phyloP scores from a whole-genome alignment of 2,329 filamentous ascomycete species.

The Fusarium devonianum region DNA sequence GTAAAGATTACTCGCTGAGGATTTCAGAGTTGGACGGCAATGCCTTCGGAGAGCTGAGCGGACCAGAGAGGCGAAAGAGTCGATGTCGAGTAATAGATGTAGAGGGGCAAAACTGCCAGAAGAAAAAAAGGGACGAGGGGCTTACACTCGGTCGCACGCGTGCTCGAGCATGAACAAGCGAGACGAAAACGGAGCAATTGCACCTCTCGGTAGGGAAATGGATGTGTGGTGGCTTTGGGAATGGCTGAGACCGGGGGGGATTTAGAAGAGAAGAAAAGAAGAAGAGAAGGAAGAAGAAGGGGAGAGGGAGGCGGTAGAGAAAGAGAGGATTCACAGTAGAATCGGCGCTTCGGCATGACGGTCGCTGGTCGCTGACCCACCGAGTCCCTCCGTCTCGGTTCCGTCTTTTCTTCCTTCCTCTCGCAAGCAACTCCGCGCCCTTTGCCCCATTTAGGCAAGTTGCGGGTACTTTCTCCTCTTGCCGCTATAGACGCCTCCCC shows the following conservation, averaged over 20 bases:
- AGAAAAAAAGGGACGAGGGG: slow-evolving; percentile 24
- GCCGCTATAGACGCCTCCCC: slow-evolving; percentile 9
- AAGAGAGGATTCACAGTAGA: slow-evolving; percentile 17
- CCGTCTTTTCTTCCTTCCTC: slow-evolving; percentile 21
- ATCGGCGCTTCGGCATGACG: slow-evolving; percentile 38
- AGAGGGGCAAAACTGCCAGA: slow-evolving; percentile 27
- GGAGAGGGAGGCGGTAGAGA: slow-evolving; percentile 25
- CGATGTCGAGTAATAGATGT: slow-evolving; percentile 7
- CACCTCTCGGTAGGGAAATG: neutral
- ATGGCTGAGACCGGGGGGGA: neutral
- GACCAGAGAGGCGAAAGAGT: slow-evolving; percentile 28
- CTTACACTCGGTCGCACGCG: slow-evolving; percentile 20
- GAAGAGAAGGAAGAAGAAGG: slow-evolving; percentile 3
- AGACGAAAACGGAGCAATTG: slow-evolving; percentile 29
- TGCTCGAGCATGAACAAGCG: slow-evolving; percentile 19
- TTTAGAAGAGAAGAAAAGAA: neutral
- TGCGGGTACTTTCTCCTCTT: slow-evolving; percentile 18
- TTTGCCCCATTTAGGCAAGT: slow-evolving; percentile 28
- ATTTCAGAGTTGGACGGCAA: slow-evolving; percentile 11
- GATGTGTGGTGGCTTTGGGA: neutral
- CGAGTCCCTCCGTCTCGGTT: slow-evolving; percentile 35
- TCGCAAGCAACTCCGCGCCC: slow-evolving; percentile 22
- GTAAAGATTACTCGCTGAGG: slow-evolving; percentile 8
- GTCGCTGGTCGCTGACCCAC: slow-evolving; percentile 35
- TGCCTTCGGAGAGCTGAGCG: slow-evolving; percentile 12